Evolutionary conservation across 2,329 filamentous ascomycete species (phyloP), one percentile per base, ranked within the genome.

Genomic region (Penicillium sp.): DNA sequence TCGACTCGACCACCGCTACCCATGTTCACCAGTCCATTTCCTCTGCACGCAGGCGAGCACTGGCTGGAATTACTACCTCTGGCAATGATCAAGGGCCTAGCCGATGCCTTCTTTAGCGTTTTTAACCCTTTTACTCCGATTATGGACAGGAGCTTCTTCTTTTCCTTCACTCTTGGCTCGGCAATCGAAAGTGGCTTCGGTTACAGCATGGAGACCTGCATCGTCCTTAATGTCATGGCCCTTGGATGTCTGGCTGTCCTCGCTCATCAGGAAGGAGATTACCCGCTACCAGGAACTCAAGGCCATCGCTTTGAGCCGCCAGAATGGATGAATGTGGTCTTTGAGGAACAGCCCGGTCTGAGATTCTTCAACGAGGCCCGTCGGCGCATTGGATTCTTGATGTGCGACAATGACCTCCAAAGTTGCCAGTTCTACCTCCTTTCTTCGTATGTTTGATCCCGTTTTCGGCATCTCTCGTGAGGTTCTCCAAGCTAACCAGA

Each of bases 311-410:
- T 71, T n/a, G 67, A 71, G 33, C 56, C 63, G 3, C 68, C 68
- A 4, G 66, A 68, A 7, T 71, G 68, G 68, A 65, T 70, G 54
- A 61, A 58, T 20, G 67, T 71, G 15, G 63, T 70, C 6, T 63
- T 63, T 38, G 68, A 68, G 52, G 70, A 74, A 28, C 72, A 72
- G 20, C 65, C 75, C 2, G 78, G 78, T 0, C 55, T 80, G 33
- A 74, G 72, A 24, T 80, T 80, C 55, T 78, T 80, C 64, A 79
- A 80, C 47, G 77, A 80, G 59, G 76, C 76, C 6, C 72, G 78
- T 15, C 74, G 73, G 49, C 72, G 77, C 4, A 72, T 78, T 51
- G 78, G 78, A 1, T 78, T 79, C 52, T 64, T 78, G 56, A 75
- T 78, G 66, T 74, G 71, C 44, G 73, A 76, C 47, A 77, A 75